Evolutionary conservation across 1,284 basidiomycete species (phyloP), one percentile per base, ranked within the genome.

Genomic region (Paramarasmius palmivorus): DNA sequence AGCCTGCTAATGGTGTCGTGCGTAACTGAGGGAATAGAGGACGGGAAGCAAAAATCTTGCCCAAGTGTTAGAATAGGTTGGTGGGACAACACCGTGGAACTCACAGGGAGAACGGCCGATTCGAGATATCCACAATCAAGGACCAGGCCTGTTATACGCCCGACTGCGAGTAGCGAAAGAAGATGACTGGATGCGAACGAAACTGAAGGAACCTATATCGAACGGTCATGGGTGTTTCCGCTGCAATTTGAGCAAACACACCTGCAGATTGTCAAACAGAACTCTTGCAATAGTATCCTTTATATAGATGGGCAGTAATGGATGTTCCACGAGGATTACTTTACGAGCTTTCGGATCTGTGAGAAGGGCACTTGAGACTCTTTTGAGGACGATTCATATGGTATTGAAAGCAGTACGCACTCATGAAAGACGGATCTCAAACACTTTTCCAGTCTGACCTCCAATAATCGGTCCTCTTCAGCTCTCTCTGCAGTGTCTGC

Each of bases 281-380:
- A 93, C 84, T 48, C 85, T 82, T 4, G 93, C 92, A 46, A 99
- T 82, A 58, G 85, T 84, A 45, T 95, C 91, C 70, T 97, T 97
- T 65, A 98, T 85, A 57, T 88, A 82, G 2, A 91, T 71, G 0
- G 95, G 92, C 10, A 97, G 74, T 46, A 97, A 74, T 0, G 96
- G 92, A 65, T 93, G 90, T 69, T 98, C 95, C 5, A 96, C 77
- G 23, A 99, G 65, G 48, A 98, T 91, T 53, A 99, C 88, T 68
- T 96, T 97, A 47, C 96, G 83, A 34, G 92, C 87, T 68, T 94
- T 96, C 0, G 95, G 90, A 66, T 98, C 97, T 57, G 92, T 90
- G 68, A 98, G 79, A 42, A 99, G 79, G 53, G 93, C 90, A 63
- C 94, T 95, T 56, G 50, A 57, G 48, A 46, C 57, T 50, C 51